These are phyloP conservation scores for Coniochaeta ligniaria DNA, from an alignment of 2,329 filamentous ascomycete species.

Conservation along the genomic window DNA sequence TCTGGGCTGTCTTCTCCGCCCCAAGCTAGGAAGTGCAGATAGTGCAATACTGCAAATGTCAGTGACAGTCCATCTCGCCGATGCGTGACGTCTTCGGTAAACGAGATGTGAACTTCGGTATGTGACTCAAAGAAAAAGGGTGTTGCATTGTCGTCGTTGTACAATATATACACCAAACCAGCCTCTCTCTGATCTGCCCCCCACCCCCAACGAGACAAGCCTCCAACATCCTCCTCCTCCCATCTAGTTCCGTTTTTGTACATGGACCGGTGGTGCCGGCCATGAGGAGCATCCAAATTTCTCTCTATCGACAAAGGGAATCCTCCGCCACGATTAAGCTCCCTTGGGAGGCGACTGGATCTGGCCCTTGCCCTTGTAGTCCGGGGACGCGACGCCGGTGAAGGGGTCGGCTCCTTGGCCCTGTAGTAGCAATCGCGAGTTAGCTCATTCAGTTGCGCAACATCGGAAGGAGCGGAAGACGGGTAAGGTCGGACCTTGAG, in stretches of 20 bases:
- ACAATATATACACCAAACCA: conserved; percentile 23
- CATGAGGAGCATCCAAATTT: conserved; percentile 13
- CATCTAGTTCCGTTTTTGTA: conserved; percentile 20
- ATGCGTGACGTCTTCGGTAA: too few relatives aligned
- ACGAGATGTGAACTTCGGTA: too few relatives aligned
- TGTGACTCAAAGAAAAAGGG: conserved; percentile 11
- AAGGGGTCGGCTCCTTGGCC: conserved; percentile 80
- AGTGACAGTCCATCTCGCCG: not conserved
- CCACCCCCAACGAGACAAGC: conserved; percentile 8
- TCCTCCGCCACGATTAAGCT: conserved; percentile 25
- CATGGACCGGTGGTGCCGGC: conserved; percentile 15
- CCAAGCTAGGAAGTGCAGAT: not conserved
- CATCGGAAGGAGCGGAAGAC: not conserved
- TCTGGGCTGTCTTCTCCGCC: too few relatives aligned
- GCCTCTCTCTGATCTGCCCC: not conserved
- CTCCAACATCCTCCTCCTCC: not conserved
- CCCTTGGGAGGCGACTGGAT: conserved; percentile 62
- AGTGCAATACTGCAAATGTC: not conserved
- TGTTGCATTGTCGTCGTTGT: conserved; percentile 21
- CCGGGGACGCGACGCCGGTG: conserved; percentile 72
- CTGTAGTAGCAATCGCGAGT: conserved; percentile 40
- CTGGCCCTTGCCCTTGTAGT: conserved; percentile 70
- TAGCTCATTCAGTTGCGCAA: conserved; percentile 8
- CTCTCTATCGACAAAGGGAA: conserved; percentile 33
- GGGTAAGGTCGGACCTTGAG: conserved; percentile 62